Conservation (phyloP, 352 stramenopile genomes). For the Globisporangium canariense region DNA sequence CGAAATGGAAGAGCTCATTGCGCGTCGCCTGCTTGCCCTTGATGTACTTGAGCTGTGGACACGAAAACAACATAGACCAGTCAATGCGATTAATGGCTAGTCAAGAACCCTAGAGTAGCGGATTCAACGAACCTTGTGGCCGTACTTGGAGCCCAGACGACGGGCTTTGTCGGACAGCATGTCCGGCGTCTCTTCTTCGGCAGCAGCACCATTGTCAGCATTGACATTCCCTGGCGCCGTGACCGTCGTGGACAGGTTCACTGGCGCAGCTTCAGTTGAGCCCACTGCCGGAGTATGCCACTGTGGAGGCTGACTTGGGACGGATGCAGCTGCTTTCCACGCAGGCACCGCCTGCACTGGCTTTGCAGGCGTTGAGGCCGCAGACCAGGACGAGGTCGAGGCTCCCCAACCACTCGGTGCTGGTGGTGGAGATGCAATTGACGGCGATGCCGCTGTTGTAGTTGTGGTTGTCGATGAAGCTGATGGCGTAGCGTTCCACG, state of each 20-base stretch:
- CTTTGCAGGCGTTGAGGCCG: constrained; percentile 4
- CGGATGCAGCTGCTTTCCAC: constrained; percentile 16
- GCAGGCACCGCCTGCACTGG: constrained; percentile 9
- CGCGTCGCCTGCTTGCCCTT: constrained; percentile 56
- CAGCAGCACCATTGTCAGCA: background rate
- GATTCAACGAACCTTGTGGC: constrained; percentile 47
- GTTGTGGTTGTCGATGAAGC: background rate
- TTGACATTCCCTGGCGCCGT: background rate
- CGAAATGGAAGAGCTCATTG: constrained; percentile 55
- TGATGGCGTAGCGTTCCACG: constrained; percentile 7
- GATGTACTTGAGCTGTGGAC: constrained; percentile 62
- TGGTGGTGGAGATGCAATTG: constrained; percentile 13
- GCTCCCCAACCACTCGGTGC: constrained; percentile 12
- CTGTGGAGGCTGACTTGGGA: constrained; percentile 12
- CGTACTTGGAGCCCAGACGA: constrained; percentile 62
- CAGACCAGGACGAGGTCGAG: constrained; percentile 29
- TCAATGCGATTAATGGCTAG: too few species aligned
- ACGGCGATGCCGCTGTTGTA: background rate
- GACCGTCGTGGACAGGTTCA: background rate
- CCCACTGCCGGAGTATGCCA: constrained; percentile 7
- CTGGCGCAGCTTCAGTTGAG: background rate
- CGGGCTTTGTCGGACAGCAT: constrained; percentile 62
- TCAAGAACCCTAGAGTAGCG: background rate
- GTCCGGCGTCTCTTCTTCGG: constrained; percentile 21
- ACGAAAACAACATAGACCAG: background rate